These are phyloP conservation scores for Aspergillus sclerotioniger DNA, from an alignment of 495 filamentous ascomycete species.

Conservation along the genomic window DNA sequence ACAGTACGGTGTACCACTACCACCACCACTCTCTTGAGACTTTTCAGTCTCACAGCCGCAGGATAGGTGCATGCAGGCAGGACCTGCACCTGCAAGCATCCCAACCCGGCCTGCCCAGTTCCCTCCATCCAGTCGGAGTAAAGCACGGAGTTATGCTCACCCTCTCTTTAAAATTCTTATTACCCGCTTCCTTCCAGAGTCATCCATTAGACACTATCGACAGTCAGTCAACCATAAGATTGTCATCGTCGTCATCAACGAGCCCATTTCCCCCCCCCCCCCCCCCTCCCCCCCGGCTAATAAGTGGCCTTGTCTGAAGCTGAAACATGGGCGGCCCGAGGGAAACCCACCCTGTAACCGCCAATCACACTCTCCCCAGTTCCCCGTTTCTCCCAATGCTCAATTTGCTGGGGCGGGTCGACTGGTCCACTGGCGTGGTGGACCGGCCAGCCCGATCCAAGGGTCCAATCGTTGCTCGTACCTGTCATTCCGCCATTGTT, in stretches of 20 bases:
- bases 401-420: not conserved
- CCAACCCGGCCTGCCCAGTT: not conserved
- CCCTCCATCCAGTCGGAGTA: not conserved
- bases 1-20: no score
- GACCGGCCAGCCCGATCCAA: not conserved
- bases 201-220: no score
- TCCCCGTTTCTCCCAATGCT: not conserved
- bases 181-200: no score
- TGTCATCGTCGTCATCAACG: no score
- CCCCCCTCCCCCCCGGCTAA: no score
- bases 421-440: not conserved
- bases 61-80: not conserved
- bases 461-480: not conserved
- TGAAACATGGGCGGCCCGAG: not conserved
- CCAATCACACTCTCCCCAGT: no score
- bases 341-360: not conserved
- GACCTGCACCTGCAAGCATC: not conserved
- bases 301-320: not conserved
- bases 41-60: not conserved
- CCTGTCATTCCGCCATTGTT: not conserved
- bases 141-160: not conserved
- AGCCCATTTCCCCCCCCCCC: no score
- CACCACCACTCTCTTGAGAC: no score
- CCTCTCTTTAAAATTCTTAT: no score
- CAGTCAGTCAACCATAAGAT: no score